Base-by-base conservation (phyloP, 306 rosid species). In the Casuarina glauca region DNA sequence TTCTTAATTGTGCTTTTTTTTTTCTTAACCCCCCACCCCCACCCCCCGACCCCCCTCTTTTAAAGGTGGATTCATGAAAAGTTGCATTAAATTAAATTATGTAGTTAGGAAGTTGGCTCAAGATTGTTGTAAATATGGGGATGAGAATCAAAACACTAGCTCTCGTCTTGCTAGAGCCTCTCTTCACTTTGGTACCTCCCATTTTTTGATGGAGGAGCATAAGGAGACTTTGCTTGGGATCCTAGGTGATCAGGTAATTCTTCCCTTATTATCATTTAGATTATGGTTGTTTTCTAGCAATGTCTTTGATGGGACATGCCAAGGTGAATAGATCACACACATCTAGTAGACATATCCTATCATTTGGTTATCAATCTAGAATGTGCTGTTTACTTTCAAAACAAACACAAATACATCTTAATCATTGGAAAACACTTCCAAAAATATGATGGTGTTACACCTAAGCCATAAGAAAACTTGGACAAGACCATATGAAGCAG, bases 121-220 rank as follows among this genome's bases (percentile, higher is more conserved):
- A 71, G 93, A 89, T 63, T 94, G 94, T 79, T 82, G 88, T 86
- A 92, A 87, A 80, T 94, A 92, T 76, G 97, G 91, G 70, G 81
- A 77, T 39, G 91, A 91, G 79, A 82, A 89, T 80, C 84, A 84
- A 79, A 83, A 54, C 54, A 78, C 82, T 77, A 44, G 66, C 70
- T 80, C 80, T 74, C 80, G 86, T 61, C 92, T 94, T 76, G 86
- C 91, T 32, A 82, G 76, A 66, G 90, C 91, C 73, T 85, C 97
- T 49, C 77, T 84, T 79, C 82, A 81, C 83, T 78, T 94, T 64
- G 93, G 97, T 69, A 87, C 75, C 67, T 87, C 96, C 1, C 85
- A 86, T 32, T 84, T 68, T 79, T 79, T 80, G 57, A 76, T 92
- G 80, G 95, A 92, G 85, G 90, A 80, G 62, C 94, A 89, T 82